phyloP scores from a whole-genome alignment of 306 rosid genomes.

The Phaseolus lunatus region DNA sequence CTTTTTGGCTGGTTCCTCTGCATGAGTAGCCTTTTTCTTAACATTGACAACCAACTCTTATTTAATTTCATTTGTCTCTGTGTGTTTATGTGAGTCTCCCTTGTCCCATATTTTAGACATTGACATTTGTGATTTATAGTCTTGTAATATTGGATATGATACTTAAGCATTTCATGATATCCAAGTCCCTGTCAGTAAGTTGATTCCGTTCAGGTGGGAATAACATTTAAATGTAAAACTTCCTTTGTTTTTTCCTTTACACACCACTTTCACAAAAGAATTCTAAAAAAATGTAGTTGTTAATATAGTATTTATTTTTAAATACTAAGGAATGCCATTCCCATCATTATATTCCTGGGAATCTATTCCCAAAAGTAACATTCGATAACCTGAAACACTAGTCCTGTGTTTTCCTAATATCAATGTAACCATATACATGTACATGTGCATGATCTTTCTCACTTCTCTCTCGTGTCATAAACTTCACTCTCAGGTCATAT shows the following conservation, averaged over 20 bases:
- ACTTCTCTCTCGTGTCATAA: constrained; percentile 19
- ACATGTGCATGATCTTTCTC: neutral
- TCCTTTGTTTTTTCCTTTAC: too few species aligned
- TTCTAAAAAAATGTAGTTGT: neutral
- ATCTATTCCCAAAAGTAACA: neutral
- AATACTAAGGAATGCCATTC: neutral
- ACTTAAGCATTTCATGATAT: too few species aligned
- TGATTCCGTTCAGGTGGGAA: neutral
- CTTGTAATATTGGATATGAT: too few species aligned
- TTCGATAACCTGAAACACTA: neutral
- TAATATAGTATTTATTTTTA: too few species aligned
- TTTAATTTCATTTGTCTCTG: too few species aligned
- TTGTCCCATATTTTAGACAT: too few species aligned
- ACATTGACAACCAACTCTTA: neutral
- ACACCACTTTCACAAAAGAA: neutral
- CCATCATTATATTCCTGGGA: neutral
- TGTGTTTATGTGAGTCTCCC: too few species aligned
- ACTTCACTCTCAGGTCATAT: neutral
- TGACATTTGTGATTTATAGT: too few species aligned
- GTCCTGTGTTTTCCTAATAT: neutral
- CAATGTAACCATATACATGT: constrained; percentile 1
- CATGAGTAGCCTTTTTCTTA: neutral
- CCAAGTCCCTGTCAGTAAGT: neutral
- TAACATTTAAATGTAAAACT: too few species aligned
- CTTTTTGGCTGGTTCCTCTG: neutral